Base-by-base conservation (phyloP, 2,329 filamentous ascomycete species). In the Salinomyces thailandicus region DNA sequence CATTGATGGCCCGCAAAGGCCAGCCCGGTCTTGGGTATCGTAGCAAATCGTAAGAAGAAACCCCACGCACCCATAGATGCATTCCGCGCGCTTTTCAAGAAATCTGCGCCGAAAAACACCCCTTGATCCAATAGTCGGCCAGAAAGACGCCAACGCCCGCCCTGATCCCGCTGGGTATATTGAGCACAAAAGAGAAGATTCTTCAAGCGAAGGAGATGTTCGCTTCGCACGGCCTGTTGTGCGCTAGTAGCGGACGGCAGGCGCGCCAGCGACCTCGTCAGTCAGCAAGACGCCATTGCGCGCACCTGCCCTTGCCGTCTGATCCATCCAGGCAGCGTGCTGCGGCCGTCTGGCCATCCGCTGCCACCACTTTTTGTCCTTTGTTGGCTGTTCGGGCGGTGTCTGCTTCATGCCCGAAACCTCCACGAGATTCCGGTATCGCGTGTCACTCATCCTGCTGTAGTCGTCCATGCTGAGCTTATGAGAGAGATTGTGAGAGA, bases 301-400 rank as follows among this genome's bases (percentile, higher is more conserved):
- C n/a, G 63, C 51, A 2, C 62, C 62, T 13, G 60, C 49, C 39
- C 58, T 59, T 33, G 62, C 58, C 15, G 64, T 46, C 38, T 57
- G 54, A 12, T 63, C 57, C 62, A 63, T 63, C 61, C 62, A 64
- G 31, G 57, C 55, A 12, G 8, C 6, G 6, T 6, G 5, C 8
- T 53, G 55, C 29, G 55, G 55, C 43, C 56, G 60, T 33, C 57
- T 60, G 40, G 58, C 37, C 38, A 57, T 60, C 31, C 46, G 17
- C 17, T 48, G 38, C 49, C 50, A 55, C 46, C 50, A 52, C 15
- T 50, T 46, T 37, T 47, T 48, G 6, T 48, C 44, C 28, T 45
- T 45, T 13, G 34, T 12, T n/a, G 20, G 20, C 20, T 7, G 7
- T n/a, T 7, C 20, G n/a, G 20, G 20, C 20, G 20, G 20, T n/a